A percentile compares a stretch with the other conserved stretches of the same genome.
phyloP scores from a whole-genome alignment of 2,329 filamentous ascomycete genomes.

The Stachybotrys elegans region DNA sequence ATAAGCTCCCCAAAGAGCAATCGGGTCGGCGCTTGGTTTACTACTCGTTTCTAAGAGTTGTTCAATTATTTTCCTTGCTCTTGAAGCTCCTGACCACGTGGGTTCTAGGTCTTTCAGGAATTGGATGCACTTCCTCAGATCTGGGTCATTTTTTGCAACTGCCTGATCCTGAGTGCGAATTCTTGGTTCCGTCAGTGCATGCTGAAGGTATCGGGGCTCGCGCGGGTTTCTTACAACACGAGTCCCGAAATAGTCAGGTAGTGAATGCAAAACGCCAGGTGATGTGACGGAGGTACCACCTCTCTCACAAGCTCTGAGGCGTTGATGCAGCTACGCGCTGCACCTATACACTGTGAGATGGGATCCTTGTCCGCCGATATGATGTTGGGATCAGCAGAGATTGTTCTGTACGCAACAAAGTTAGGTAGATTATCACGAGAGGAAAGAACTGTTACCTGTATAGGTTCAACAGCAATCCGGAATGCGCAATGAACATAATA shows the following conservation, averaged over 20 bases:
- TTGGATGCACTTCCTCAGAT: constrained; percentile 14
- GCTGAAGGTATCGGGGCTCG: not conserved
- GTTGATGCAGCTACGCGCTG: constrained; percentile 19
- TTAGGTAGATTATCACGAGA: too few relatives aligned
- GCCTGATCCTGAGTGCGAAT: constrained; percentile 12
- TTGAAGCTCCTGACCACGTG: constrained; percentile 17
- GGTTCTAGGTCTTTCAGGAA: constrained; percentile 17
- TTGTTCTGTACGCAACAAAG: not conserved
- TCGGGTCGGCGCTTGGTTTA: not conserved
- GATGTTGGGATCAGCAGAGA: not conserved
- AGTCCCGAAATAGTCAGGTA: constrained; percentile 20
- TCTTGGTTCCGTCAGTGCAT: constrained; percentile 4
- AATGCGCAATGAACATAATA: constrained; percentile 21
- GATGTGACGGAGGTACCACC: constrained; percentile 19
- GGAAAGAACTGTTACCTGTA: constrained; percentile 9
- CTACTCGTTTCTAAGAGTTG: constrained; percentile 10
- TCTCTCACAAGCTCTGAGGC: constrained; percentile 16
- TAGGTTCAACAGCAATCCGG: constrained; percentile 19
- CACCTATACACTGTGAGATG: constrained; percentile 18
- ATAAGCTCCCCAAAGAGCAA: not conserved
- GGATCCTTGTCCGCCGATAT: constrained; percentile 4
- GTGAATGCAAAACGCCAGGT: constrained; percentile 20
- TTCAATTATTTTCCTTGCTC: constrained; percentile 18
- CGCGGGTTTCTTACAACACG: constrained; percentile 13
- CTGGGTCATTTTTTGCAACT: constrained; percentile 3